Evolutionary conservation across 129 eudicot species (phyloP).

Genomic region (Helianthus tuberosus): DNA sequence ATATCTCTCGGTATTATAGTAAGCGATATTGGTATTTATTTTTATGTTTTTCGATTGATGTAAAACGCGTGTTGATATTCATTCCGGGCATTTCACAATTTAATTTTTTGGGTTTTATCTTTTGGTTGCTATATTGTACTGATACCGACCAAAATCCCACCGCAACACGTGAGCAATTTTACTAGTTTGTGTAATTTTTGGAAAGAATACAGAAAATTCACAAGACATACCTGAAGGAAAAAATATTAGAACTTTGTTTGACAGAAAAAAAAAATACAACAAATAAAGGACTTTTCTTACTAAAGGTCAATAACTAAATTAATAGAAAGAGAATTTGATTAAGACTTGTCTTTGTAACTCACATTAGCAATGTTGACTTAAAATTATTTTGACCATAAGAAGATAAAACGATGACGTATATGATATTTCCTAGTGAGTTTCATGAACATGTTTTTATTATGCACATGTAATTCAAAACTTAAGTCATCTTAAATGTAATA

Average conservation of each 20-base stretch:
- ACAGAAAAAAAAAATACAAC: neutral
- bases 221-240: neutral
- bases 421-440: neutral
- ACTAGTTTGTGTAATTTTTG: neutral
- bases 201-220: neutral
- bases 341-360: conserved; percentile 20
- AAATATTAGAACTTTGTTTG: neutral
- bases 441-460: neutral
- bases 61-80: too few species aligned
- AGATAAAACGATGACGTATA: neutral
- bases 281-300: neutral
- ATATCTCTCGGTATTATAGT: too few species aligned
- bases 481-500: too few species aligned
- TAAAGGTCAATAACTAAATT: conserved; percentile 8
- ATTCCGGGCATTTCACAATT: too few species aligned
- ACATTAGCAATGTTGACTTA: neutral
- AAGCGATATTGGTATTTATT: too few species aligned
- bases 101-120: too few species aligned
- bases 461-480: too few species aligned
- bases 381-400: neutral
- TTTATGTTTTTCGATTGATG: too few species aligned
- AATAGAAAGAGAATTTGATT: conserved; percentile 7
- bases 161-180: too few species aligned
- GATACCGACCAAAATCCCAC: too few species aligned
- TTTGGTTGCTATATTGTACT: too few species aligned